Conservation (phyloP, 352 stramenopile genomes). For the Pythium volutum region DNA sequence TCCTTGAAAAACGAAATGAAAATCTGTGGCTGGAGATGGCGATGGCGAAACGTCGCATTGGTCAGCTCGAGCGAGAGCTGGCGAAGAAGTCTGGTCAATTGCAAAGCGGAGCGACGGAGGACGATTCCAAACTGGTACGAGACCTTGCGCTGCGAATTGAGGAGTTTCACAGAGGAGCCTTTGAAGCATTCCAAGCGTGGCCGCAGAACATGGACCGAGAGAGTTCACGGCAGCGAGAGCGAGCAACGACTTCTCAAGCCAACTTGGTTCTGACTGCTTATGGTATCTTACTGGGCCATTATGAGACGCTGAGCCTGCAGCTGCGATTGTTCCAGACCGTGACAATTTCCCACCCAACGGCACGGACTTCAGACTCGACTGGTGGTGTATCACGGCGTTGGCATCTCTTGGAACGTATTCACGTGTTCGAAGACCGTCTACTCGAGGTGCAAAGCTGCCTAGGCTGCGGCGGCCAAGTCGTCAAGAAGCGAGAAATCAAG, state of each 20-base stretch:
- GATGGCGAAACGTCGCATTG: conserved; percentile 1
- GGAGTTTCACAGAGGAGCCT: conserved; percentile 8
- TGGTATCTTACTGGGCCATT: conserved; percentile 12
- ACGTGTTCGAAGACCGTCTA: conserved; percentile 11
- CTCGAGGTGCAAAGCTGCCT: conserved; percentile 6
- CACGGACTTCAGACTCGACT: background rate
- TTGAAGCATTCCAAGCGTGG: background rate
- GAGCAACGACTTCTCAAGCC: background rate
- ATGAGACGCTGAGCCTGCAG: conserved; percentile 12
- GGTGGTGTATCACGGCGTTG: background rate
- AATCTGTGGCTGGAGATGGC: conserved; percentile 10
- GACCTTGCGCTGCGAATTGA: background rate
- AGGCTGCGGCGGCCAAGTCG: background rate
- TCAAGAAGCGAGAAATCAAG: background rate
- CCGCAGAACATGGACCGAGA: background rate
- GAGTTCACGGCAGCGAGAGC: background rate
- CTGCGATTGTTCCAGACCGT: conserved; percentile 7
- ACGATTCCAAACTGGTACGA: background rate
- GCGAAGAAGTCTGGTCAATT: background rate
- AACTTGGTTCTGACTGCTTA: background rate
- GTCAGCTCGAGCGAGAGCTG: conserved; percentile 6
- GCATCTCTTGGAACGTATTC: conserved; percentile 4
- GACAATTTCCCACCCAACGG: background rate
- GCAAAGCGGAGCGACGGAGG: background rate
- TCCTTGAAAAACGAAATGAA: conserved; percentile 5